A percentile compares a stretch with the other conserved stretches of the same genome.
phyloP scores from a whole-genome alignment of 1,284 basidiomycete genomes.

The Leccinum cinnamomeum region DNA sequence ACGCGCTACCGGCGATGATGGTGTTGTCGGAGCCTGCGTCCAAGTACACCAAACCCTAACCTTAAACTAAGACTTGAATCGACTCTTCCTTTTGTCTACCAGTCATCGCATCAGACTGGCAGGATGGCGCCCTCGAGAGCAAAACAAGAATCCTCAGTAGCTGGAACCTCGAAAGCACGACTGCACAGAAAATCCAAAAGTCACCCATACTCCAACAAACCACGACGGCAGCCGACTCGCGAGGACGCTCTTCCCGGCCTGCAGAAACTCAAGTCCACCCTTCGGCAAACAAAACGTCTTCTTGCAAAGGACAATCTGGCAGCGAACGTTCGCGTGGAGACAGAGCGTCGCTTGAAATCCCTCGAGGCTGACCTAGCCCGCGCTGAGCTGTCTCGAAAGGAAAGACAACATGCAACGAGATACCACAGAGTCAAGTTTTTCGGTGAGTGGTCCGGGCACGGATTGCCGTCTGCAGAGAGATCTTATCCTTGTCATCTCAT shows the following conservation, averaged over 20 bases:
- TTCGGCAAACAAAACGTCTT: slow-evolving; percentile 77
- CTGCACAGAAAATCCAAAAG: slow-evolving; percentile 17
- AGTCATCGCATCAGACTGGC: not conserved
- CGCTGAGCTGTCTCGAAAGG: slow-evolving; percentile 60
- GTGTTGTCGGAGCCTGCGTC: not conserved
- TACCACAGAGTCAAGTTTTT: slow-evolving; percentile 93
- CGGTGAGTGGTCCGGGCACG: slow-evolving; percentile 48
- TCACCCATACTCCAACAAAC: slow-evolving; percentile 23
- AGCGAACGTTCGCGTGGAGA: slow-evolving; percentile 74
- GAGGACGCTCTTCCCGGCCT: slow-evolving; percentile 51
- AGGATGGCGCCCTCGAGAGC: slow-evolving; percentile 20
- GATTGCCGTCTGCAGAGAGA: not conserved
- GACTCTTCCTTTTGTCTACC: not conserved
- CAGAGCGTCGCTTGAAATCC: slow-evolving; percentile 72
- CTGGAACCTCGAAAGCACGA: slow-evolving; percentile 19
- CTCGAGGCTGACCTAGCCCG: slow-evolving; percentile 74
- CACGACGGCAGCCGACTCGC: slow-evolving; percentile 15
- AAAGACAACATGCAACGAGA: slow-evolving; percentile 66
- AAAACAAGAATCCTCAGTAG: slow-evolving; percentile 2
- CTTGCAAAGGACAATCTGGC: slow-evolving; percentile 81
- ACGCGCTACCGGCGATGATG: not conserved
- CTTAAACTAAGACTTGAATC: not conserved
- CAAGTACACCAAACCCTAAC: not conserved
- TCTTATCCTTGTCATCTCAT: not conserved
- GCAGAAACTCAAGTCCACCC: slow-evolving; percentile 76